Base-by-base conservation (phyloP, 305 asterid genomes). In the Fraxinus ornus region DNA sequence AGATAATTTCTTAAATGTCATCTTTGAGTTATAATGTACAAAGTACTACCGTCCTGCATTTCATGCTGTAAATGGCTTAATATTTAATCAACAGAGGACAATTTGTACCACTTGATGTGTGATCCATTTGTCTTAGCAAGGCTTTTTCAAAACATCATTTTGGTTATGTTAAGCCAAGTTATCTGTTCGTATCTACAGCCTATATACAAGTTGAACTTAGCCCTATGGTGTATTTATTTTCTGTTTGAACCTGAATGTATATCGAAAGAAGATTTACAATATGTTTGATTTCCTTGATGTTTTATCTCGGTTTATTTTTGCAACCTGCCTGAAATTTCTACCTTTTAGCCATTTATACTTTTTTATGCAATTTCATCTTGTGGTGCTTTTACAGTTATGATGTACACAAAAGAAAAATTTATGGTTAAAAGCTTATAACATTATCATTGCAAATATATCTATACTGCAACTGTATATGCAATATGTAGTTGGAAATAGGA, bases 381-480 rank as follows among this genome's bases (percentile, higher is more conserved):
- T 70, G 75, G 30, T 70, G 75, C 39, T 70, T 62, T 62, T 70
- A 70, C 39, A 13, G 9, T 70, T 70, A 35, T 5, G 41, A 80
- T 36, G 15, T 70, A 13, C 4, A 35, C 74, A 60, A 71, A 66
- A 76, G 15, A 70, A 55, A 79, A 47, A 32, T 21, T 33, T 74
- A 62, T 49, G 49, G 76, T 76, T 35, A 66, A 68, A 76, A 78
- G 15, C 2, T 22, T 47, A 44, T 82, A 79, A 64, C 80, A 86
- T 72, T 82, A 81, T 86, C 81, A 64, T 85, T 84, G 83, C 64
- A 80, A 85, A 85, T 83, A 87, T 77, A 79, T 88, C 83, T 86
- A 78, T 79, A 72, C 72, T 87, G 80, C 73, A 74, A 79, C 78
- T 75, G 82, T 84, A 84, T 85, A 84, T 86, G 88, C 80, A 77